Conservation (phyloP, 1,284 basidiomycete species). For the Stereum hirsutum region DNA sequence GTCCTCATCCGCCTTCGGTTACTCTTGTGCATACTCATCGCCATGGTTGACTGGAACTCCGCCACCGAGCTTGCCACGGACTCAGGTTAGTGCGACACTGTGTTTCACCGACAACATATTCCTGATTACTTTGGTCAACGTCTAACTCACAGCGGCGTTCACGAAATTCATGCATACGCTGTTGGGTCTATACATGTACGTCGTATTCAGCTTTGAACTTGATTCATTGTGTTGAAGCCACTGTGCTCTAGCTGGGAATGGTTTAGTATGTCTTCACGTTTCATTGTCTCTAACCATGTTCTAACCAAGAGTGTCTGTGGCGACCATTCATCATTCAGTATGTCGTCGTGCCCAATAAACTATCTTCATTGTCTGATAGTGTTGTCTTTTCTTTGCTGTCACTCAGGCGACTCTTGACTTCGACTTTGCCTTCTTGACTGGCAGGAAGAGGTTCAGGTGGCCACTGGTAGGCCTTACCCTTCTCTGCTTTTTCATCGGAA, state of each 20-base stretch:
- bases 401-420: conserved; percentile 58
- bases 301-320: no score
- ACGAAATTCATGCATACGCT: conserved; percentile 57
- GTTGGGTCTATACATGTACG: conserved; percentile 60
- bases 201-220: conserved; percentile 9
- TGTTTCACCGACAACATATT: not conserved
- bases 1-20: not conserved
- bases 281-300: no score
- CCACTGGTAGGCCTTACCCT: conserved; percentile 19
- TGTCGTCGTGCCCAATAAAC: no score
- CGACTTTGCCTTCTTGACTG: conserved; percentile 55
- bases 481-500: not conserved
- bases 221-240: no score
- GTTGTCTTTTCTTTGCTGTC: no score
- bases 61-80: conserved; percentile 38
- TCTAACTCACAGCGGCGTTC: conserved; percentile 37
- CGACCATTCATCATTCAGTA: no score
- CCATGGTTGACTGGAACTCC: conserved; percentile 55
- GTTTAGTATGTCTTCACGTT: no score
- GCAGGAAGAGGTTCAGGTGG: conserved; percentile 47
- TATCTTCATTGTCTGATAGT: no score
- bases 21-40: conserved; percentile 1
- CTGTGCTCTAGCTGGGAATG: no score
- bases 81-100: conserved; percentile 27
- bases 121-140: conserved; percentile 12